A percentile compares a stretch with the other conserved stretches of the same genome.
Conservation (phyloP, 495 filamentous ascomycete species). For the Daldinia grandis region DNA sequence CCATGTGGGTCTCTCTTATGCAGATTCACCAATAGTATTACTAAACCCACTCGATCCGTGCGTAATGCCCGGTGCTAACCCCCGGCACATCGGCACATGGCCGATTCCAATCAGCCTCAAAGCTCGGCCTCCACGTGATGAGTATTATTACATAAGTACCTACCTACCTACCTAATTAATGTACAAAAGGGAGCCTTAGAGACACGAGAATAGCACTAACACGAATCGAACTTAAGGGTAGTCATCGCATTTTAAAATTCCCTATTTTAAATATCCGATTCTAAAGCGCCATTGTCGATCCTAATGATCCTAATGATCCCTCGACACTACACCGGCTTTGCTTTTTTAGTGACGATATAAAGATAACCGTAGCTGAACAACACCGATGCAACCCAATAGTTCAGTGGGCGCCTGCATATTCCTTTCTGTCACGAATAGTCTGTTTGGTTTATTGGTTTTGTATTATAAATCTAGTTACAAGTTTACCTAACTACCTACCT, state of each 20-base stretch:
- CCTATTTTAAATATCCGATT: conserved; percentile 1
- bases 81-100: background rate
- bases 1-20: background rate
- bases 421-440: no score
- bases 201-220: background rate
- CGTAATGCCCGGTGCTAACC: background rate
- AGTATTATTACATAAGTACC: background rate
- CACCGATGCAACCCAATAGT: background rate
- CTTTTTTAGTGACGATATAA: background rate
- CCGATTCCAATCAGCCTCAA: conserved; percentile 26
- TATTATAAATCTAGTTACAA: no score
- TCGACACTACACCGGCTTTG: background rate
- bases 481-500: no score
- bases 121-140: conserved; percentile 21
- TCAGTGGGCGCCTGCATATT: no score
- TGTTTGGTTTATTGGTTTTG: no score
- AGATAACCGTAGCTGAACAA: background rate
- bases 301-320: background rate
- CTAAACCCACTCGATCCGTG: background rate
- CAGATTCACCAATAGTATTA: background rate
- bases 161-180: no score
- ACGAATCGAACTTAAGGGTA: background rate
- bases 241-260: background rate
- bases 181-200: background rate
- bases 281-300: background rate